Evolutionary conservation across 371 early-diverging fungal species (phyloP).

Genomic region (Chytridium lagenaria): DNA sequence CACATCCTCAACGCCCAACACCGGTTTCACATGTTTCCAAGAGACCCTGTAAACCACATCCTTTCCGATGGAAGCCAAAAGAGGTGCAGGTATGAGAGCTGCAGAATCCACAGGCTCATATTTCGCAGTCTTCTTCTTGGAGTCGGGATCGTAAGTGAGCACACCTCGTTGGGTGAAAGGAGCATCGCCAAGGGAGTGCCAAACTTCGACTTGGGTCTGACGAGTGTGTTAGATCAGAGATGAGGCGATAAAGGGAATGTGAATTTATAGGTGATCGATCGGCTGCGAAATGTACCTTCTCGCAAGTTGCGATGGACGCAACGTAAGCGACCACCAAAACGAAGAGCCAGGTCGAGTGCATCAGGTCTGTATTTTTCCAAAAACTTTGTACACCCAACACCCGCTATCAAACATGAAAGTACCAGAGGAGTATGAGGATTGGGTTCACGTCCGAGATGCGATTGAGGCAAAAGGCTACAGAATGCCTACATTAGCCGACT

Average conservation of each 20-base stretch:
- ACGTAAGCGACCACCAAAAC: background rate
- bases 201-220: conserved; percentile 18
- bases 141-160: conserved; percentile 8
- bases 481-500: too few species aligned
- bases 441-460: too few species aligned
- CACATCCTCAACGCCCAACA: conserved; percentile 4
- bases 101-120: conserved; percentile 7
- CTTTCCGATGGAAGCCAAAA: background rate
- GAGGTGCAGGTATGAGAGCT: background rate
- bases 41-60: conserved; percentile 10
- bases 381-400: too few species aligned
- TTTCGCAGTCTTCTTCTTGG: conserved; percentile 17
- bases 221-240: background rate
- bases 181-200: background rate
- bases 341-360: too few species aligned
- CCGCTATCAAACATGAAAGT: too few species aligned
- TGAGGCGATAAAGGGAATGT: too few species aligned
- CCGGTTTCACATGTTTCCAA: conserved; percentile 16
- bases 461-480: too few species aligned
- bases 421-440: too few species aligned
- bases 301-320: background rate
- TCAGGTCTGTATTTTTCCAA: too few species aligned
- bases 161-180: conserved; percentile 8
- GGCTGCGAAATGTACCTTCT: background rate
- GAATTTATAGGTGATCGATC: background rate